Evolutionary conservation across 139 green algal species (phyloP), one percentile per base, ranked within the genome.

Genomic region (Chlamydomonas incerta): DNA sequence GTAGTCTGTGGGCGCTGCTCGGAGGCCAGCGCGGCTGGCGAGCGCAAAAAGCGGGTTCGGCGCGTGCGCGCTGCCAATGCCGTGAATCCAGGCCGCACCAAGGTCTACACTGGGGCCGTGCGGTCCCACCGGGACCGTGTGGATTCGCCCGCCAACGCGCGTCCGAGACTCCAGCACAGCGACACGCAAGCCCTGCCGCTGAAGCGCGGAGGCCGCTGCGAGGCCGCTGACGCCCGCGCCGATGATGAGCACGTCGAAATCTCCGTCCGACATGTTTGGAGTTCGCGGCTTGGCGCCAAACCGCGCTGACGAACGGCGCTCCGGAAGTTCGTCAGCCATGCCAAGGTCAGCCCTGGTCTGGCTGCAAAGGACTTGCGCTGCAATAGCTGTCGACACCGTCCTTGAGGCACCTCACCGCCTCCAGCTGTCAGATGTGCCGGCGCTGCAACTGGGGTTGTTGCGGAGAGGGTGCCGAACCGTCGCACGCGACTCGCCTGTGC

Each of bases 161-260:
- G 93, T 47, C 20, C 93, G 74, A 1, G 90, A 92, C 72, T 97
- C 95, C 23, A 97, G 83, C 18, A 97, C 81, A 0, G 92, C 83
- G 0, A 95, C 93, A 0, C 67, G 73, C 6, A 88, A 10, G 11
- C 89, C 90, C 6, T 63, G 21, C 29, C 80, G 72, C 1, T 71
- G 50, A 10, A 95, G 34, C 10, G 84, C 37, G 29, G 76, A 37
- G 3, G 92, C 94, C 14, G 86, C 82, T 5, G 91, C 69, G 0
- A 96, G 66, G 23, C 93, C 93, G 17, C 92, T 90, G 50, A 96
- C 93, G 24, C 94, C 94, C 4, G 92, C 94, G 21, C 94, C 94
- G 21, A 96, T 35, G 5, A 95, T 75, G 2, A 95, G 55, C 1
- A 92, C 89, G 41, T 95, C 90, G 1, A 60, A 23, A 50, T 5